A percentile compares a stretch with the other conserved stretches of the same genome.
phyloP scores from a whole-genome alignment of 2,329 filamentous ascomycete species.

The Myriosclerotinia curreyana region DNA sequence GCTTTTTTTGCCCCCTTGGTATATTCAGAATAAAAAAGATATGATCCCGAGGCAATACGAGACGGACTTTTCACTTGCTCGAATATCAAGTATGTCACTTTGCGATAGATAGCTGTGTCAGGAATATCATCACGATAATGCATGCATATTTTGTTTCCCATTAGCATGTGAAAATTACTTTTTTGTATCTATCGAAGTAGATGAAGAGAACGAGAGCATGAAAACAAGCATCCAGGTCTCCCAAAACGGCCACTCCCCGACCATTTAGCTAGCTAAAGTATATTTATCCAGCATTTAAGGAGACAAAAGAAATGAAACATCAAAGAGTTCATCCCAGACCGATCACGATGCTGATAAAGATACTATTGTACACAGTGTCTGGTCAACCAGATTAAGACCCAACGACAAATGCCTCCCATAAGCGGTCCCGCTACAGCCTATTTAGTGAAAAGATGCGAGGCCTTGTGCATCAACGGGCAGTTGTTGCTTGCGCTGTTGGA shows the following conservation, averaged over 20 bases:
- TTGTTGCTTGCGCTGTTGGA: constrained; percentile 37
- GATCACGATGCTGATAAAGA: constrained; percentile 12
- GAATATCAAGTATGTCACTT: not conserved
- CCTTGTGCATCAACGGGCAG: constrained; percentile 33
- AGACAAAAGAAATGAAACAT: constrained; percentile 9
- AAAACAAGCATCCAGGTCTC: not conserved
- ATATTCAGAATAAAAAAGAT: not conserved
- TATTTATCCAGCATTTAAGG: constrained; percentile 13
- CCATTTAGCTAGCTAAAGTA: constrained; percentile 16
- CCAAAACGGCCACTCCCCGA: not conserved
- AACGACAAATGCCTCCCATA: not conserved
- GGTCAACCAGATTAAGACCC: constrained; percentile 7
- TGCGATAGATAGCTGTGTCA: not conserved
- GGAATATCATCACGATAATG: not conserved
- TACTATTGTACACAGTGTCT: constrained; percentile 7
- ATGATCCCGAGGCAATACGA: constrained; percentile 14
- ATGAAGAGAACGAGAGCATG: not conserved
- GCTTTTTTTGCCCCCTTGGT: not conserved
- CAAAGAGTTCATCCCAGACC: not conserved
- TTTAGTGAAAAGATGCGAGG: constrained; percentile 34
- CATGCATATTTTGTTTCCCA: not conserved
- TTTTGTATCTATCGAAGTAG: constrained; percentile 1
- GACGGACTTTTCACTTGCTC: not conserved
- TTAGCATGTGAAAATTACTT: not conserved
- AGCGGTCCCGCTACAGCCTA: not conserved